Evolutionary conservation across 2,329 filamentous ascomycete species (phyloP).

Genomic region (Apiospora aurea): DNA sequence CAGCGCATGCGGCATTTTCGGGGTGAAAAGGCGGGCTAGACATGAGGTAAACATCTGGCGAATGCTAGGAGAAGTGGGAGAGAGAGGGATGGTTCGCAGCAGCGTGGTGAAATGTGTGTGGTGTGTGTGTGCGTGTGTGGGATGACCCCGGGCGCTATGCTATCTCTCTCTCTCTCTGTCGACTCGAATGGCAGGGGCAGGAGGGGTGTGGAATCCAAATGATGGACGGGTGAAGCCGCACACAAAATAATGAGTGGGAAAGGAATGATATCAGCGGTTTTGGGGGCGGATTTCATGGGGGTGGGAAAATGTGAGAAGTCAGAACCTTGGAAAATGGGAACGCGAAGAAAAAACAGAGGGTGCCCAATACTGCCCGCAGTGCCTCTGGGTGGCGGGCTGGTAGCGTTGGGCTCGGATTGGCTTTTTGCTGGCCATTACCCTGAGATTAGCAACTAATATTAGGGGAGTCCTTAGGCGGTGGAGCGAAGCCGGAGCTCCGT

Average conservation of each 20-base stretch:
- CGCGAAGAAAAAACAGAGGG: neutral
- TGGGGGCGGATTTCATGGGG: conserved; percentile 22
- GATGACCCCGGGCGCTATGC: conserved; percentile 8
- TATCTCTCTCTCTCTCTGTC: conserved; percentile 16
- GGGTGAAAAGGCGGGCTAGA: conserved; percentile 57
- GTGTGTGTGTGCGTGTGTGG: conserved; percentile 7
- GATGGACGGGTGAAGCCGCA: conserved; percentile 21
- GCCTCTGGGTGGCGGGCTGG: conserved; percentile 9
- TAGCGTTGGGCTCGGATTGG: conserved; percentile 20
- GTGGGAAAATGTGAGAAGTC: conserved; percentile 10
- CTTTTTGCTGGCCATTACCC: conserved; percentile 2
- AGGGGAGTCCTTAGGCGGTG: conserved; percentile 11
- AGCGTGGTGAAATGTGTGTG: conserved; percentile 1
- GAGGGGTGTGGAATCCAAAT: conserved; percentile 16
- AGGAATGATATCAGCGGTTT: conserved; percentile 16
- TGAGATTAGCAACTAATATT: conserved; percentile 19
- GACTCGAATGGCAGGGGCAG: neutral
- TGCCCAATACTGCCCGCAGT: neutral
- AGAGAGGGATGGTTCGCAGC: conserved; percentile 38
- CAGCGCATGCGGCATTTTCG: conserved; percentile 62
- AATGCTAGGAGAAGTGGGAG: conserved; percentile 36
- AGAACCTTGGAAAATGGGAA: conserved; percentile 9
- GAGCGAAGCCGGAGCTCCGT: conserved; percentile 21
- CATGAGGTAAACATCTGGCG: conserved; percentile 66
- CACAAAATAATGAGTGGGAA: conserved; percentile 18